Evolutionary conservation across 352 stramenopile species (phyloP).

Genomic region (Globisporangium cylindrosporum): DNA sequence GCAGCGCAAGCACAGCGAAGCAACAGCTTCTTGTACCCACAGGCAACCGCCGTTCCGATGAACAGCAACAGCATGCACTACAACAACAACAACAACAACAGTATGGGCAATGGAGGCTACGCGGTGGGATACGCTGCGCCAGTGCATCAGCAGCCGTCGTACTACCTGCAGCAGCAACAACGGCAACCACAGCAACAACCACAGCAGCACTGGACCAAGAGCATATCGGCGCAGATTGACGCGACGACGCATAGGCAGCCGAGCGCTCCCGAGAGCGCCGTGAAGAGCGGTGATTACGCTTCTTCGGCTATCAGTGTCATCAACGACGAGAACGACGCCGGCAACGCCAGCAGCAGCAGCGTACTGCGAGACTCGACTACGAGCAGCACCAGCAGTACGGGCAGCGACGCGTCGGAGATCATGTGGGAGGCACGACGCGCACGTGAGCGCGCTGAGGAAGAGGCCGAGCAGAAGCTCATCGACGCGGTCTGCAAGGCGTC

Average conservation of each 20-base stretch:
- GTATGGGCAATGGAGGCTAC: background rate
- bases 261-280: conserved; percentile 1
- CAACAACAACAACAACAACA: background rate
- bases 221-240: conserved; percentile 29
- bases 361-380: conserved; percentile 9
- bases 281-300: background rate
- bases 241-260: conserved; percentile 3
- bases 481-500: conserved; percentile 78
- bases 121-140: conserved; percentile 2
- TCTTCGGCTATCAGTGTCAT: background rate
- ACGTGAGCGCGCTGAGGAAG: conserved; percentile 47
- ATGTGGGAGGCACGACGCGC: conserved; percentile 66
- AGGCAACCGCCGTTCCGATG: background rate
- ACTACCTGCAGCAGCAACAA: background rate
- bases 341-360: background rate
- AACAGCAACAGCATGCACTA: background rate
- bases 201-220: conserved; percentile 16
- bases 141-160: background rate
- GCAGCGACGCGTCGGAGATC: conserved; percentile 27
- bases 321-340: conserved; percentile 5
- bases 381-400: conserved; percentile 1
- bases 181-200: background rate
- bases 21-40: background rate
- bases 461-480: conserved; percentile 71
- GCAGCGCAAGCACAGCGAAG: background rate